Evolutionary conservation across 495 filamentous ascomycete species (phyloP), one percentile per base, ranked within the genome.

Genomic region (Zalerion maritima): DNA sequence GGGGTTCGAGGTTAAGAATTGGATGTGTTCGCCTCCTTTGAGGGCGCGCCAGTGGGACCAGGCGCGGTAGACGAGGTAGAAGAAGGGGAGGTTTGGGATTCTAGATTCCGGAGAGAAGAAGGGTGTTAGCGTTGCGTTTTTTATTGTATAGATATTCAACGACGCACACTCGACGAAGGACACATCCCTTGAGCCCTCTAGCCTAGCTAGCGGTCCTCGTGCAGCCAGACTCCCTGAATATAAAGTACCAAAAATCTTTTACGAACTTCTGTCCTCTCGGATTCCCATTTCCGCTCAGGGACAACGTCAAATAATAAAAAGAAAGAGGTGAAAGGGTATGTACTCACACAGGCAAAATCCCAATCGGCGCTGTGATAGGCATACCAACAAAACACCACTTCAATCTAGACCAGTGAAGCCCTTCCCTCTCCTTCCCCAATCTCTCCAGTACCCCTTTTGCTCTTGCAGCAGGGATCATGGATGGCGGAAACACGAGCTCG

Each of bases 51-150:
- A 74, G 37, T 75, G 69, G 18, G 68, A 75, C 61, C 68, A 75
- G 18, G 71, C 71, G 29, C 89, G 66, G 54, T 91, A 99, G 2
- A 64, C 67, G 11, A 94, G 61, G 47, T 96, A 99, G 60, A 96
- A 94, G 60, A 96, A 96, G 14, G 89, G 89, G n/a, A 97, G 62
- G 47, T 94, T 94, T 5, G 86, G 86, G 37, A 94, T 60, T 24
- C 85, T 93, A 46, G 5, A 12, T 23, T 24, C 4, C 15, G 36
- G 28, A 45, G 38, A 26, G 5, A 24, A 4, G 14, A 26, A n/a
- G 13, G 9, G 11, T 8, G 21, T 35, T 25, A 38, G 24, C 23
- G 14, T 0, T 3, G 17, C 4, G 9, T 13, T 49, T 27, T 37
- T 32, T 29, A 40, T 12, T 7, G 8, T 23, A 15, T 14, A 14